A percentile compares a stretch with the other conserved stretches of the same genome.
Evolutionary conservation across 345 rosid genomes (phyloP).

Genomic region (Salix arbutifolia): DNA sequence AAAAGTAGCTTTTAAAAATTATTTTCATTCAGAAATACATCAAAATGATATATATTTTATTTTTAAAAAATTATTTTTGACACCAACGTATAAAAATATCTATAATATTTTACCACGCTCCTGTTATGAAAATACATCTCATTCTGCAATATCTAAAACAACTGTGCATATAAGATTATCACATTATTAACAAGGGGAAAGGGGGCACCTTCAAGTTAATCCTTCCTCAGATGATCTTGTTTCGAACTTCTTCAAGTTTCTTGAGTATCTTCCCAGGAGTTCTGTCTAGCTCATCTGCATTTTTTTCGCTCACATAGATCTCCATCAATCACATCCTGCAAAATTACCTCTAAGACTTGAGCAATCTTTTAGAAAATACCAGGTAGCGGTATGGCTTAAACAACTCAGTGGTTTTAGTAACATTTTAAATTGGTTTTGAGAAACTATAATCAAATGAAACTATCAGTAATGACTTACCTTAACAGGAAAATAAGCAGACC

Average conservation of each 20-base stretch:
- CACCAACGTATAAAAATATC: too few relatives aligned
- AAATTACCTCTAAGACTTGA: constrained; percentile 5
- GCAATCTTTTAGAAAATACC: not conserved
- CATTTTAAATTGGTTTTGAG: not conserved
- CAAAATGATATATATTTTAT: too few relatives aligned
- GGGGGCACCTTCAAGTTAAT: constrained; percentile 3
- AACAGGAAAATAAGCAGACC: constrained; percentile 97
- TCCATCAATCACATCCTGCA: constrained; percentile 96
- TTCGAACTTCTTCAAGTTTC: constrained; percentile 91
- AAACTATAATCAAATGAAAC: not conserved
- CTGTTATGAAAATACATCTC: not conserved
- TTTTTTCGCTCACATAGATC: constrained; percentile 97
- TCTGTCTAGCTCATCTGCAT: constrained; percentile 90
- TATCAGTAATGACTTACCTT: constrained; percentile 43
- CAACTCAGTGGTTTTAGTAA: not conserved
- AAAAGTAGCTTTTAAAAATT: too few relatives aligned
- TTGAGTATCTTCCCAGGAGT: constrained; percentile 93
- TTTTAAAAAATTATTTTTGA: too few relatives aligned
- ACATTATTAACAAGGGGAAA: not conserved
- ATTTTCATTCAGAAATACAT: too few relatives aligned
- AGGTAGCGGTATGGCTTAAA: not conserved
- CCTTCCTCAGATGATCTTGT: constrained; percentile 57
- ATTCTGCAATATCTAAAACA: not conserved
- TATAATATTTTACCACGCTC: too few relatives aligned
- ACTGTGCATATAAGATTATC: not conserved